Percentiles rank a stretch among this genome's conserved stretches.
These are phyloP conservation scores for Lactifluus pinguis DNA, from an alignment of 768 basidiomycete genomes.

Conservation along the genomic window DNA sequence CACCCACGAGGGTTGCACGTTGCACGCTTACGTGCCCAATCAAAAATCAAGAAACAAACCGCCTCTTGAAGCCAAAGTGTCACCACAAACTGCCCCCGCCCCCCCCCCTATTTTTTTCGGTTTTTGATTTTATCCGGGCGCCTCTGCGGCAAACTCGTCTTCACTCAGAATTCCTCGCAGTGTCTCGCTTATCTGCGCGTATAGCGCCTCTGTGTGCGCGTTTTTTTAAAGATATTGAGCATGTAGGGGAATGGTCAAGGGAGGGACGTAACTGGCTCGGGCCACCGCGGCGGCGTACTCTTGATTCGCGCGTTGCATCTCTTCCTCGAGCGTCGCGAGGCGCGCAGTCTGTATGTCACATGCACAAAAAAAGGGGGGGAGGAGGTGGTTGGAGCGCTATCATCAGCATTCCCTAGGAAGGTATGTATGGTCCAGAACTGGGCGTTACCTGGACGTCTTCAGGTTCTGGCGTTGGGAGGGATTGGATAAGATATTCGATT, in stretches of 20 bases:
- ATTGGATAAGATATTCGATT: slow-evolving; percentile 75
- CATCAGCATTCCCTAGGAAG: not conserved
- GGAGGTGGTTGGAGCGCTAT: not conserved
- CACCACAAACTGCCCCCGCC: not conserved
- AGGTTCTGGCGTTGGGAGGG: slow-evolving; percentile 67
- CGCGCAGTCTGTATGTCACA: slow-evolving; percentile 44
- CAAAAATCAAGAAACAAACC: too few relatives aligned
- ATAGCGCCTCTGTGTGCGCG: slow-evolving; percentile 41
- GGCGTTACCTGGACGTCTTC: slow-evolving; percentile 59
- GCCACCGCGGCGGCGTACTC: slow-evolving; percentile 68
- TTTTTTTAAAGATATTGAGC: not conserved
- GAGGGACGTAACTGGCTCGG: slow-evolving; percentile 49
- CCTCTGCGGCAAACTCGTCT: slow-evolving; percentile 33
- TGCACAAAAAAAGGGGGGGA: not conserved
- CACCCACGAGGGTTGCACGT: not conserved
- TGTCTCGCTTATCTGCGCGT: slow-evolving; percentile 50
- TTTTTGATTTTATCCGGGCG: slow-evolving; percentile 7
- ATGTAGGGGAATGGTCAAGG: not conserved
- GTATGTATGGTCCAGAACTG: not conserved
- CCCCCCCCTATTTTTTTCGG: not conserved
- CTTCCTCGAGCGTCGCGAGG: slow-evolving; percentile 55
- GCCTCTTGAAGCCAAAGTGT: not conserved
- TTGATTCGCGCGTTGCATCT: slow-evolving; percentile 63
- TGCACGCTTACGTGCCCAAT: not conserved
- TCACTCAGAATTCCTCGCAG: slow-evolving; percentile 49